phyloP scores from a whole-genome alignment of 768 basidiomycete genomes.

The Russula vinacea region DNA sequence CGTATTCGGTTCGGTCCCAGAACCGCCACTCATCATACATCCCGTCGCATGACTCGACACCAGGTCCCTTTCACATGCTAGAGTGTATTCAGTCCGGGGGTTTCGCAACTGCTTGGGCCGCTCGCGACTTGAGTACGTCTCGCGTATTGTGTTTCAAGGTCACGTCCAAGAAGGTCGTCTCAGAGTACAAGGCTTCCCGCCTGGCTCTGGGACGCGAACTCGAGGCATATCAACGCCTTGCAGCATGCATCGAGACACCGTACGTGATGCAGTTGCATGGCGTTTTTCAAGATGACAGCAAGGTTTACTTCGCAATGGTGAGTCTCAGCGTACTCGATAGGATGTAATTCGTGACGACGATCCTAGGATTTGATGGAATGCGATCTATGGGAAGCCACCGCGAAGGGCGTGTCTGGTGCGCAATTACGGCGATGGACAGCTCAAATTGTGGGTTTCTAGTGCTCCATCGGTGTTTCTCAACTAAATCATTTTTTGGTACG shows the following conservation, averaged over 20 bases:
- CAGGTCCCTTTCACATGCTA: slow-evolving; percentile 29
- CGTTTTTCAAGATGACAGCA: slow-evolving; percentile 26
- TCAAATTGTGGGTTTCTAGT: slow-evolving; percentile 24
- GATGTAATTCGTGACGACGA: not conserved
- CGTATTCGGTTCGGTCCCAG: slow-evolving; percentile 26
- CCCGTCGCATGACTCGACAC: slow-evolving; percentile 17
- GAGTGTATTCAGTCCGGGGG: slow-evolving; percentile 25
- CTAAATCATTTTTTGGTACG: not conserved
- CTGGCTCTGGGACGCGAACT: slow-evolving; percentile 28
- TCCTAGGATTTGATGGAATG: slow-evolving; percentile 29
- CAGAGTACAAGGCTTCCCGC: slow-evolving; percentile 21
- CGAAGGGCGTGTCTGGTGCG: slow-evolving; percentile 12
- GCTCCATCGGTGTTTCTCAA: not conserved
- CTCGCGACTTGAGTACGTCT: slow-evolving; percentile 26
- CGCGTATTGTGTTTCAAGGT: slow-evolving; percentile 26
- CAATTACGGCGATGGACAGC: slow-evolving; percentile 28
- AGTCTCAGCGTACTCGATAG: slow-evolving; percentile 7
- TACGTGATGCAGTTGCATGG: slow-evolving; percentile 30
- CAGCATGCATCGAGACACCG: slow-evolving; percentile 26
- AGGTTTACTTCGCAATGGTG: slow-evolving; percentile 28
- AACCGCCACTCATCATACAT: slow-evolving; percentile 26
- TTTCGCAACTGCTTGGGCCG: slow-evolving; percentile 27
- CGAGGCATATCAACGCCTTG: slow-evolving; percentile 29
- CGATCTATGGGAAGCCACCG: slow-evolving; percentile 25
- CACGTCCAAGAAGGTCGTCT: slow-evolving; percentile 24